Evolutionary conservation across 768 basidiomycete species (phyloP), one percentile per base, ranked within the genome.

Genomic region (Psilocybe cyanescens): DNA sequence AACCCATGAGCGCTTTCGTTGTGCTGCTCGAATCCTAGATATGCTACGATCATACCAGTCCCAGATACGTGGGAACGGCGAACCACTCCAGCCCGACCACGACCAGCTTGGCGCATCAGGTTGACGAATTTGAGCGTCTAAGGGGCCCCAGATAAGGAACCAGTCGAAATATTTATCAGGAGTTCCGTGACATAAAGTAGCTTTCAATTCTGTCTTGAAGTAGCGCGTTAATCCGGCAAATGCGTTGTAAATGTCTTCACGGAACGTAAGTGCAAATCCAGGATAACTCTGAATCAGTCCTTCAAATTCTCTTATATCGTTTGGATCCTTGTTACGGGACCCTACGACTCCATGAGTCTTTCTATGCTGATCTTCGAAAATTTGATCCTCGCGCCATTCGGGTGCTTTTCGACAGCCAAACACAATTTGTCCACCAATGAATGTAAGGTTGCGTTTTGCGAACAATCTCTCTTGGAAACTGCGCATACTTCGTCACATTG

Each of bases 91-190:
- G 7, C 59, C 59, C 46, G 53, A 55, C 59, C 59, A 60, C 8
- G 59, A 60, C 59, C 59, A 60, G 30, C 59, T 60, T 9, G 59
- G 59, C 9, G 59, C 35, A 11, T 46, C 35, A 4, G 2, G 16
- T 9, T 28, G 28, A 37, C 59, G 52, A 28, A n/a, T 47, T 24
- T 60, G 59, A 14, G 31, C 9, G 8, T 29, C 52, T 12, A n/a
- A 24, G 5, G 51, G n/a, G 2, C 29, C 30, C 59, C 59, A 60
- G 8, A 60, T 29, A 19, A 60, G 59, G 47, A 46, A 55, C 52
- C 59, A 60, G 24, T 60, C 59, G 31, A 60, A 60, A n/a, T 33
- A 37, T 48, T 48, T 54, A 39, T 60, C 53, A 2, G 51, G 52
- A 37, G 55, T 46, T 4, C 59, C 59, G 17, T 60, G 53, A 12